These are phyloP conservation scores for Naegleria lovaniensis DNA, from an alignment of 208 protist genomes.

Conservation along the genomic window DNA sequence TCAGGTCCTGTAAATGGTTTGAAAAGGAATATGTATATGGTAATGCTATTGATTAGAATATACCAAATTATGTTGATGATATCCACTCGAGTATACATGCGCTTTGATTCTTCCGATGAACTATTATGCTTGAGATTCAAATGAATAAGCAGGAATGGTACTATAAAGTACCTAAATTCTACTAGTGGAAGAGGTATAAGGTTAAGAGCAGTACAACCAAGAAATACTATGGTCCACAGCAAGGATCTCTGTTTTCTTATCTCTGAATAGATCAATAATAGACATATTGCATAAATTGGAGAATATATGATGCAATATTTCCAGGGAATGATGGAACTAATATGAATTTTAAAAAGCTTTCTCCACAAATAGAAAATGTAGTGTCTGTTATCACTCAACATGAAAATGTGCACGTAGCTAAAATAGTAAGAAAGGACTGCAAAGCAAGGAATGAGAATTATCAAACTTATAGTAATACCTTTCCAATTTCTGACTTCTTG, in stretches of 20 bases:
- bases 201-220: not conserved
- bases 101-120: not conserved
- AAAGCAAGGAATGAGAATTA: not conserved
- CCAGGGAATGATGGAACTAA: not conserved
- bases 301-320: conserved; percentile 10
- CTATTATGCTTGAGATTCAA: conserved; percentile 14
- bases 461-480: not conserved
- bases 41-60: conserved; percentile 31
- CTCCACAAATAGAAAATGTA: conserved; percentile 46
- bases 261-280: not conserved
- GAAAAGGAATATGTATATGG: conserved; percentile 38
- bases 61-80: conserved; percentile 17
- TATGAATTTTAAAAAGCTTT: conserved; percentile 27
- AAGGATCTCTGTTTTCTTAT: not conserved
- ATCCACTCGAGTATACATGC: not conserved
- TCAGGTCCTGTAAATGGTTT: conserved; percentile 39
- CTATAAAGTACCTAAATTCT: conserved; percentile 41
- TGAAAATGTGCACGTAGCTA: conserved; percentile 36
- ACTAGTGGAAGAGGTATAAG: conserved; percentile 32
- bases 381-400: conserved; percentile 46
- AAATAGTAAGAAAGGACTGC: not conserved
- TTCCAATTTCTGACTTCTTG: not conserved
- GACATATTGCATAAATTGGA: conserved; percentile 6
- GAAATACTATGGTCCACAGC: not conserved
- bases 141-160: conserved; percentile 34